Percentiles rank a stretch among this genome's conserved stretches.
phyloP scores from a whole-genome alignment of 208 protist genomes.

The Leishmania tropica region DNA sequence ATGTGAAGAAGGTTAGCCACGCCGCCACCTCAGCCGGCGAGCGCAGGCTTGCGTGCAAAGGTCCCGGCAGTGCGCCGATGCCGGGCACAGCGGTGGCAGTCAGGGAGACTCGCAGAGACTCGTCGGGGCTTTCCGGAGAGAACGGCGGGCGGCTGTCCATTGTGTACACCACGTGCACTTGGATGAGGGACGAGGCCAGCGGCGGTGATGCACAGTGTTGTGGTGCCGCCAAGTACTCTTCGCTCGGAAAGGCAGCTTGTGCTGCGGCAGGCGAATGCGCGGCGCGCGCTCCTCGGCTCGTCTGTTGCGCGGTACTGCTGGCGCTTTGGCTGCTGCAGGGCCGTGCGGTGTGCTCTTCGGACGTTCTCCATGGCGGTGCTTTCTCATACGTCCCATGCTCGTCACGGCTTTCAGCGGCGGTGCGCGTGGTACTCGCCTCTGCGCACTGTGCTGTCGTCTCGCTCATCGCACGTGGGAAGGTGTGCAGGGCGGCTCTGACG shows the following conservation, averaged over 20 bases:
- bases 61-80: slow-evolving; percentile 15
- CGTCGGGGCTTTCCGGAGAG: slow-evolving; percentile 33
- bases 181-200: slow-evolving; percentile 20
- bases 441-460: background rate
- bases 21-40: slow-evolving; percentile 36
- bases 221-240: slow-evolving; percentile 4
- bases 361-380: background rate
- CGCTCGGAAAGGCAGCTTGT: slow-evolving; percentile 22
- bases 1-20: slow-evolving; percentile 55
- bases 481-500: slow-evolving; percentile 12
- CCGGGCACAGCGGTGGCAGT: slow-evolving; percentile 27
- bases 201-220: background rate
- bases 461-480: background rate
- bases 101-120: slow-evolving; percentile 46
- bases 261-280: background rate
- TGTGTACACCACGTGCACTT: slow-evolving; percentile 43
- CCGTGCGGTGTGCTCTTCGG: background rate
- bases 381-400: background rate
- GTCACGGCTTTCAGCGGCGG: background rate
- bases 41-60: slow-evolving; percentile 20
- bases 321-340: too few species aligned
- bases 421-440: background rate
- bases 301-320: too few species aligned
- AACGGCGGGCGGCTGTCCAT: slow-evolving; percentile 64
- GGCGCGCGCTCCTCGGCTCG: background rate